These are phyloP conservation scores for Amylostereum chailletii DNA, from an alignment of 1,284 basidiomycete species.

Conservation along the genomic window DNA sequence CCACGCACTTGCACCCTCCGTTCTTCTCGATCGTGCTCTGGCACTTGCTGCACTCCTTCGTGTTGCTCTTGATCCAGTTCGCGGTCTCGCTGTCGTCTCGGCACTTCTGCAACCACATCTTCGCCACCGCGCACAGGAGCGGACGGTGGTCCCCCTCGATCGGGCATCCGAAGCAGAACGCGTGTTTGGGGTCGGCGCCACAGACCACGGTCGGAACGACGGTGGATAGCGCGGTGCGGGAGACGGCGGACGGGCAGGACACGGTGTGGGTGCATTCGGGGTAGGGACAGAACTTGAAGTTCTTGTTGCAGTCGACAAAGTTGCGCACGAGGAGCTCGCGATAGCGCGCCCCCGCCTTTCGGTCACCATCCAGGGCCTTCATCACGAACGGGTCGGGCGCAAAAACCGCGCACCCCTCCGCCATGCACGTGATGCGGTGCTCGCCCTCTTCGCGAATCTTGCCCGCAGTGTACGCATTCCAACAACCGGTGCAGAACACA, in stretches of 20 bases:
- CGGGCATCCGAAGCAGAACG: conserved; percentile 89
- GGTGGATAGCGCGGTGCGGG: conserved; percentile 65
- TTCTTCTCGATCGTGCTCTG: conserved; percentile 99
- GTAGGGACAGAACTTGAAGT: conserved; percentile 90
- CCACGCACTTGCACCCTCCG: conserved; percentile 94
- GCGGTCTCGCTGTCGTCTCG: conserved; percentile 96
- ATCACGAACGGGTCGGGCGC: conserved; percentile 60
- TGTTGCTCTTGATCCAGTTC: conserved; percentile 99
- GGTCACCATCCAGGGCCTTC: conserved; percentile 34
- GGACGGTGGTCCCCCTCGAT: conserved; percentile 87
- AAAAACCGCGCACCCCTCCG: conserved; percentile 76
- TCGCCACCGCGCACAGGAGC: conserved; percentile 82
- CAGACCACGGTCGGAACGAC: conserved; percentile 89
- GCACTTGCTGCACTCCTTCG: conserved; percentile 95
- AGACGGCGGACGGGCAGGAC: conserved; percentile 72
- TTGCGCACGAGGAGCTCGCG: conserved; percentile 83
- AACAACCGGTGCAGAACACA: conserved; percentile 81
- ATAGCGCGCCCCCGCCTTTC: conserved; percentile 56
- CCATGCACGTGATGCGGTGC: conserved; percentile 88
- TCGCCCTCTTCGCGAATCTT: conserved; percentile 93
- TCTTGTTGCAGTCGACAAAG: conserved; percentile 81
- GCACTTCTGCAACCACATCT: conserved; percentile 96
- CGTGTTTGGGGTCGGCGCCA: conserved; percentile 52
- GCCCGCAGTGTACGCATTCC: conserved; percentile 74
- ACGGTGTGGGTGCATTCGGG: conserved; percentile 83